phyloP scores from a whole-genome alignment of 1,284 basidiomycete species.

The Takashimella koratensis region DNA sequence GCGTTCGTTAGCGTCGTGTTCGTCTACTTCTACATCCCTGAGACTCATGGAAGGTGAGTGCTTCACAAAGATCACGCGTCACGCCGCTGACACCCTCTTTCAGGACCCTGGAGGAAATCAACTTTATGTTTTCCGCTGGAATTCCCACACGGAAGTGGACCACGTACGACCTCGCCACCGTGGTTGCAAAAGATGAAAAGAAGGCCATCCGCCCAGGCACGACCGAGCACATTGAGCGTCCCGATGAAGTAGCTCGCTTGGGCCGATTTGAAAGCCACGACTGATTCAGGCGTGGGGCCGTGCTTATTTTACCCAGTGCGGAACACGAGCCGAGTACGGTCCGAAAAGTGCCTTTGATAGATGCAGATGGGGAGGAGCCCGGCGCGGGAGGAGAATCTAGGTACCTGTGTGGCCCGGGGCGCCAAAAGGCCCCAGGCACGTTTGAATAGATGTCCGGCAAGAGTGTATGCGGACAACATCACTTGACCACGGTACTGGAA shows the following conservation, averaged over 20 bases:
- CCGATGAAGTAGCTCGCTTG: neutral
- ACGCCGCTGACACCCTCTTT: neutral
- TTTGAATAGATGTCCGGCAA: neutral
- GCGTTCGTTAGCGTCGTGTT: slow-evolving; percentile 46
- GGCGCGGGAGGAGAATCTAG: too few relatives aligned
- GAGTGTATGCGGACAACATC: neutral
- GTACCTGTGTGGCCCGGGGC: too few relatives aligned
- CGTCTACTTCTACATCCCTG: slow-evolving; percentile 52
- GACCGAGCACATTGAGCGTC: slow-evolving; percentile 19
- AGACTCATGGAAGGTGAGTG: slow-evolving; percentile 40
- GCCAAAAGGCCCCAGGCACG: too few relatives aligned
- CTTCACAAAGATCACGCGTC: neutral
- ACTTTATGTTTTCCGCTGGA: slow-evolving; percentile 36
- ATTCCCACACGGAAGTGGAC: slow-evolving; percentile 44
- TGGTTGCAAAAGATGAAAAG: slow-evolving; percentile 33
- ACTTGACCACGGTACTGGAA: neutral
- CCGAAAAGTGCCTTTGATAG: too few relatives aligned
- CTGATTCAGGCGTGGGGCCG: too few relatives aligned
- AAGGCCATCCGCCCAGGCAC: slow-evolving; percentile 23
- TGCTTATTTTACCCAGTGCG: too few relatives aligned
- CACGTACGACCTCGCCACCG: slow-evolving; percentile 38
- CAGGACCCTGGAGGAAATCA: slow-evolving; percentile 1
- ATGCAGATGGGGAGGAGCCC: too few relatives aligned
- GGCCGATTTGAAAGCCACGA: neutral
- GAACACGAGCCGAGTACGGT: too few relatives aligned